Conservation (phyloP, 1,139 yeast genomes). For the Lodderomyces elongisporus region DNA sequence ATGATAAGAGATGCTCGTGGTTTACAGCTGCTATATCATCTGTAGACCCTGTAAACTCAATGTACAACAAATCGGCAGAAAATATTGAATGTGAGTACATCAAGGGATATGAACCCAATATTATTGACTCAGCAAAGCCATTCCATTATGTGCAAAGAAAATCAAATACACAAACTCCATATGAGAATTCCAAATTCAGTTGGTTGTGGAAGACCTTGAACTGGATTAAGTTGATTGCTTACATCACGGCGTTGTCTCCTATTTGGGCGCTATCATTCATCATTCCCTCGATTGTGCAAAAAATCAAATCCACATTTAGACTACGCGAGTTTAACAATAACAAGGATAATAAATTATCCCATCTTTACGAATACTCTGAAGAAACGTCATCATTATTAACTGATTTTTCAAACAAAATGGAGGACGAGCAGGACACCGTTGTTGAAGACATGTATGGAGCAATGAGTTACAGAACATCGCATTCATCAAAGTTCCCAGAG, state of each 20-base stretch:
- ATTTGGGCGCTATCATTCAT: conserved; percentile 48
- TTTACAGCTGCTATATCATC: conserved; percentile 71
- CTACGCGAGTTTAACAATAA: conserved; percentile 27
- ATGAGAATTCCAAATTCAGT: conserved; percentile 3
- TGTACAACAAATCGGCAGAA: conserved; percentile 34
- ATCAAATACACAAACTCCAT: conserved; percentile 1
- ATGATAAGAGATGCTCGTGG: conserved; percentile 78
- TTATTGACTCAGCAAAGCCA: conserved; percentile 45
- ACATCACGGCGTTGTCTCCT: conserved; percentile 47
- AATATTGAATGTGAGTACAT: conserved; percentile 42
- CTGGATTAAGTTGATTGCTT: conserved; percentile 43
- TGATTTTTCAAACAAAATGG: conserved; percentile 24
- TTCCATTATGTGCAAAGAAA: conserved; percentile 6
- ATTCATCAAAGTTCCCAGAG: conserved; percentile 31
- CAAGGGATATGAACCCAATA: conserved; percentile 47
- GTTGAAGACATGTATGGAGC: conserved; percentile 62
- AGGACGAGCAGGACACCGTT: conserved; percentile 52
- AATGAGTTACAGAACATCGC: conserved; percentile 34
- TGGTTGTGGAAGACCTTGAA: conserved; percentile 29
- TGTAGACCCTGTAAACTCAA: conserved; percentile 56
- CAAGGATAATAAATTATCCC: conserved; percentile 22
- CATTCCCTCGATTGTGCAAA: conserved; percentile 39
- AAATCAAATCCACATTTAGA: conserved; percentile 30
- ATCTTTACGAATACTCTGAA: conserved; percentile 21
- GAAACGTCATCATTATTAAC: conserved; percentile 10